Evolutionary conservation across 176 grass and related monocot species (phyloP), one percentile per base, ranked within the genome.

Genomic region (Aegilops longissima): DNA sequence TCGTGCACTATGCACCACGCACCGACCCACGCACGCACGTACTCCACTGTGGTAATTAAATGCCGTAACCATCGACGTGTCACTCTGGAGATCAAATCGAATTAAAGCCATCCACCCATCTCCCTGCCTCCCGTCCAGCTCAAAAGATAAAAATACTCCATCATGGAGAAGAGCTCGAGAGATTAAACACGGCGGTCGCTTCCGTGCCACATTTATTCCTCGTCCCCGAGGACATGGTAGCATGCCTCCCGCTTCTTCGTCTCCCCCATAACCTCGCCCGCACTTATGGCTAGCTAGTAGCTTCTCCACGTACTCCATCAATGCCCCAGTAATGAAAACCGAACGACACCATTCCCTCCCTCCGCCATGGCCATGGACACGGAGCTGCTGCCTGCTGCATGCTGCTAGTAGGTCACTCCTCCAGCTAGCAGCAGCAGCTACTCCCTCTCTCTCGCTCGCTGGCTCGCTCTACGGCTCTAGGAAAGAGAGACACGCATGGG

Each of bases 151-250:
- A 4, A 49, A 13, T 13, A 49, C 4, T 49, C 31, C 30, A 39
- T 39, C 24, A 65, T 64, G 61, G 61, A 25, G 61, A 17, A 8
- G 7, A 36, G 6, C 35, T 36, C 35, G 35, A 7, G 35, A 44
- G 33, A 34, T 34, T 4, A 34, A 34, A 51, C 47, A 83, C 70
- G 73, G 82, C 85, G 85, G 86, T 90, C 87, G 62, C 34, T 35
- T 71, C 88, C 30, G 52, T 78, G 13, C 33, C 58, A 31, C 83
- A 89, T 95, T 95, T 89, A 93, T 85, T 86, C 49, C 76, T 52
- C 54, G 3, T 72, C 62, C 64, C 81, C 83, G 70, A 83, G 65
- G 76, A 87, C 87, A 84, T 78, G 83, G 82, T 29, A 54, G 75
- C 73, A 78, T 82, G 87, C 76, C 76, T 84, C 74, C 80, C 73